Percentiles rank a stretch among this genome's conserved stretches.
Evolutionary conservation across 2,329 filamentous ascomycete species (phyloP).

Genomic region (Sporothrix protearum): DNA sequence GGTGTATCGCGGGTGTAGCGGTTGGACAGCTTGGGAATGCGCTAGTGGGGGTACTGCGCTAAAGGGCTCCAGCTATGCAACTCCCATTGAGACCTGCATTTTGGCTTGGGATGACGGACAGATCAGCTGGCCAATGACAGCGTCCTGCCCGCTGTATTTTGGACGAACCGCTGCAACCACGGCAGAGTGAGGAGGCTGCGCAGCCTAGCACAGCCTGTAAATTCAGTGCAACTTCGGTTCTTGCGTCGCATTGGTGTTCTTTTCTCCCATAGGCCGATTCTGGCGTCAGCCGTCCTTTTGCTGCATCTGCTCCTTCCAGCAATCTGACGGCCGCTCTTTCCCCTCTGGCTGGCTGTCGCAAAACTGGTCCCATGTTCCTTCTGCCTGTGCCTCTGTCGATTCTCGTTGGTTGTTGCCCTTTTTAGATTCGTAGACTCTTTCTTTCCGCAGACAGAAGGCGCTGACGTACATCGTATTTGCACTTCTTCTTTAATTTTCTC

Average conservation of each 20-base stretch:
- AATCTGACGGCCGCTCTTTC: neutral
- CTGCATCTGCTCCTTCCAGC: slow-evolving; percentile 8
- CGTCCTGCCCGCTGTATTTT: neutral
- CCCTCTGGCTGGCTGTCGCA: neutral
- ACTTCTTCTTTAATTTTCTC: neutral
- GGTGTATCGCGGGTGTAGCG: neutral
- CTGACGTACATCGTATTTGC: neutral
- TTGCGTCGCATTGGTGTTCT: neutral
- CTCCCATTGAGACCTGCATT: neutral
- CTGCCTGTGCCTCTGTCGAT: slow-evolving; percentile 5
- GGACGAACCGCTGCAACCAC: slow-evolving; percentile 14
- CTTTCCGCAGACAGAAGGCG: neutral
- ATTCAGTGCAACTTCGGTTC: neutral
- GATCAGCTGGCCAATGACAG: slow-evolving; percentile 9
- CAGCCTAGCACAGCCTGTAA: slow-evolving; percentile 12
- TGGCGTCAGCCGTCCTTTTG: neutral
- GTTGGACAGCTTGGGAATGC: neutral
- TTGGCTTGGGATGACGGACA: neutral
- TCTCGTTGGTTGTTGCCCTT: slow-evolving; percentile 13
- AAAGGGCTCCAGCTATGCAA: neutral
- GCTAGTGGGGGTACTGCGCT: neutral
- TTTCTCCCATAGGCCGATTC: neutral
- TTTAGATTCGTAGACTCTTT: slow-evolving; percentile 2
- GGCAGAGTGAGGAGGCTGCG: neutral
- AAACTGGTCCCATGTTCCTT: neutral